Base-by-base conservation (phyloP, 73 alveolate genomes). In the Diophrys appendiculata region DNA sequence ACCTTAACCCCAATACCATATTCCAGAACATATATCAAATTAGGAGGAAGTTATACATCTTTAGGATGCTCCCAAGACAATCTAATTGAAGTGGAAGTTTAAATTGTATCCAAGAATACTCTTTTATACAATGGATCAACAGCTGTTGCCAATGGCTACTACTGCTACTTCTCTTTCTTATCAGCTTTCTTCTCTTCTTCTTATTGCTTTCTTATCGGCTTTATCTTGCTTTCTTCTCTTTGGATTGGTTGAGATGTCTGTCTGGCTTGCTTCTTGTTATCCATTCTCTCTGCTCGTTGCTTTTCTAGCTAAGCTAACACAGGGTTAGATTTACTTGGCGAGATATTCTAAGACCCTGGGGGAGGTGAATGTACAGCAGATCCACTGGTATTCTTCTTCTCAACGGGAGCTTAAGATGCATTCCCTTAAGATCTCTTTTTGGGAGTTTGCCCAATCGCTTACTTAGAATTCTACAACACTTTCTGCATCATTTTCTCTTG, bases 1-100 rank as follows among this genome's bases (percentile, higher is more conserved):
- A 81, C 88, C 52, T 82, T 81, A 25, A 77, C 55, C 18, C 94
- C 94, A 13, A 81, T 73, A 0, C 94, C 94, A 68, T 87, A 87
- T 68, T 87, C 91, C 28, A 87, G 69, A 27, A 81, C 68, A 71
- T 87, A 87, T 25, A 25, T 24, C 5, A 67, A 3, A 31, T 23
- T 3, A 5, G 25, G 5, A 67, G 75, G 54, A 0, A 0, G 22
- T 0, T 24, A 11, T 14, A 28, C 13, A 8, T 1, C 53, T 0
- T 5, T 0, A 0, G 90, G 80, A 34, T 86, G 93, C 33, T 83
- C 55, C 93, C 93, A 86, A 28, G 87, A 74, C 0, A 86, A 88
- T 73, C 79, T 73, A 13, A 86, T 82, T 1, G 93, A 87, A 5
- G 90, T 80, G 23, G 93, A 76, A 27, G 87, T 78, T 74, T 78